phyloP scores from a whole-genome alignment of 805 yeast species.

The Pichia deserticola region DNA sequence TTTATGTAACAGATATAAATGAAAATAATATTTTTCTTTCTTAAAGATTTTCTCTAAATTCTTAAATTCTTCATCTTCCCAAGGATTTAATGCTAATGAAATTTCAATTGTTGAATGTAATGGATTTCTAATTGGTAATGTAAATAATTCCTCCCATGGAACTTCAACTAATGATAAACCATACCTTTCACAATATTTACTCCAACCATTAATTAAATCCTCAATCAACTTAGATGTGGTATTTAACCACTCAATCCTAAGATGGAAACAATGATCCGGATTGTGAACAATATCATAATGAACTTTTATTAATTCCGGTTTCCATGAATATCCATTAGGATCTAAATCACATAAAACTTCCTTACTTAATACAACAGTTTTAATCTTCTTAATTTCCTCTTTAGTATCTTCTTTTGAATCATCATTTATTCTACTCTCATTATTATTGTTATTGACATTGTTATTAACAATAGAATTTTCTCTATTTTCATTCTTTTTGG shows the following conservation, averaged over 20 bases:
- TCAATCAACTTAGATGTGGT: conserved; percentile 82
- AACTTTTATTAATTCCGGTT: conserved; percentile 71
- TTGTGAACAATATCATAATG: conserved; percentile 91
- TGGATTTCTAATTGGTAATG: conserved; percentile 71
- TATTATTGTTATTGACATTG: not conserved
- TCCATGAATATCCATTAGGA: conserved; percentile 58
- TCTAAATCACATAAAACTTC: conserved; percentile 69
- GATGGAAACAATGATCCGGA: conserved; percentile 90
- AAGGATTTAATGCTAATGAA: conserved; percentile 61
- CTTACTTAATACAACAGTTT: conserved; percentile 53
- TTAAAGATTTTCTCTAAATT: conserved; percentile 32
- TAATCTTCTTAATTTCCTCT: not conserved
- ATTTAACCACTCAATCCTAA: conserved; percentile 87
- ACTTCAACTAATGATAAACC: conserved; percentile 79
- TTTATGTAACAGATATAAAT: conserved; percentile 58
- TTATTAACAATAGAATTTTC: not conserved
- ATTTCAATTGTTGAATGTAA: conserved; percentile 80
- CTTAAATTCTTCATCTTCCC: conserved; percentile 49
- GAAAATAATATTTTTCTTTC: conserved; percentile 64
- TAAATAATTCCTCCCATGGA: conserved; percentile 83
- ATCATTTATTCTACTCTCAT: not conserved
- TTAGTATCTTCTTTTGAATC: not conserved
- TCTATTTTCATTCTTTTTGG: not conserved
- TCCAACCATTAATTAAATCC: conserved; percentile 69
- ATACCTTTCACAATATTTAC: conserved; percentile 75